Evolutionary conservation across 306 rosid genomes (phyloP).

Genomic region (Nissolia schottii): DNA sequence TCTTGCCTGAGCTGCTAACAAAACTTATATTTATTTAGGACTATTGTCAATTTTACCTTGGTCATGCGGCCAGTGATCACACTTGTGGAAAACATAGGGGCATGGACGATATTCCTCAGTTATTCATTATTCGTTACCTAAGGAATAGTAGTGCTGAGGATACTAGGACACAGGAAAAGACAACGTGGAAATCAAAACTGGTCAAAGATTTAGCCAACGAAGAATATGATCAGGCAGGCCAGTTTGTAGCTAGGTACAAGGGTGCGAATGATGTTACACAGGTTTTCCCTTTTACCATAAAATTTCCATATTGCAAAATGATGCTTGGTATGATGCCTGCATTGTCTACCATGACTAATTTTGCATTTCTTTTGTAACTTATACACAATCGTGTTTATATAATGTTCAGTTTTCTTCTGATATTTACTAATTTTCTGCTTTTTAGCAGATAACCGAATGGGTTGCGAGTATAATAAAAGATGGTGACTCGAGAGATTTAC

Average conservation of each 20-base stretch:
- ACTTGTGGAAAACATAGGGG: slow-evolving; percentile 79
- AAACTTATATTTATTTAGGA: slow-evolving; percentile 40
- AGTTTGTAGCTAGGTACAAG: slow-evolving; percentile 84
- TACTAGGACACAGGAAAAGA: slow-evolving; percentile 36
- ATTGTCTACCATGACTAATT: not conserved
- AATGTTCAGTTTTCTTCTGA: not conserved
- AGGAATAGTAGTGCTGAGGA: slow-evolving; percentile 54
- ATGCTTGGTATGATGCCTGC: not conserved
- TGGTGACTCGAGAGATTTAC: slow-evolving; percentile 86
- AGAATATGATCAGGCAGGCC: slow-evolving; percentile 74
- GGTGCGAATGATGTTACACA: slow-evolving; percentile 61
- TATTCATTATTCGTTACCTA: slow-evolving; percentile 71
- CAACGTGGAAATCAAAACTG: slow-evolving; percentile 36
- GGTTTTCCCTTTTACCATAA: slow-evolving; percentile 37
- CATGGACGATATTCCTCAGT: slow-evolving; percentile 53
- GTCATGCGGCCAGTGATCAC: slow-evolving; percentile 55
- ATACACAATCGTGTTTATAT: not conserved
- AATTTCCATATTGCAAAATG: not conserved
- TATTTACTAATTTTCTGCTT: not conserved
- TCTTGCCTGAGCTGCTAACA: slow-evolving; percentile 13
- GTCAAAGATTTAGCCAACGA: slow-evolving; percentile 48
- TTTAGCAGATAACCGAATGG: slow-evolving; percentile 68
- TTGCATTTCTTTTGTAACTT: not conserved
- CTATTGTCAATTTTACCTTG: slow-evolving; percentile 79
- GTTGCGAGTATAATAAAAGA: slow-evolving; percentile 67